phyloP scores from a whole-genome alignment of 2,329 filamentous ascomycete genomes.

The Alternaria consortialis region DNA sequence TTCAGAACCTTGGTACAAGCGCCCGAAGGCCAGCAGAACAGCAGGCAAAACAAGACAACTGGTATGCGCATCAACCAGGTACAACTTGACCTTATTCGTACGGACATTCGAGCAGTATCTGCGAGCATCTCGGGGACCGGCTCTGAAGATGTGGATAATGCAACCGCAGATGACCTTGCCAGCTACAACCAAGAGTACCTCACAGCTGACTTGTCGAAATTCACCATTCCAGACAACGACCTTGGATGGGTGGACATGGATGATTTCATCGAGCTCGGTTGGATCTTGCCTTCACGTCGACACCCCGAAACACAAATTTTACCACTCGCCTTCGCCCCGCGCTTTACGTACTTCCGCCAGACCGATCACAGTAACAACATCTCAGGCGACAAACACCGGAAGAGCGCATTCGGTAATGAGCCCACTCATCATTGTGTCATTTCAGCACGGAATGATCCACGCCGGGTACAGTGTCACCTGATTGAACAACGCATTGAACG shows the following conservation, averaged over 20 bases:
- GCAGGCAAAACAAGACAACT: constrained; percentile 81
- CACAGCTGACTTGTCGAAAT: constrained; percentile 75
- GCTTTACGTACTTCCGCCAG: constrained; percentile 96
- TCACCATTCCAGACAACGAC: constrained; percentile 95
- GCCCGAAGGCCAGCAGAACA: constrained; percentile 61
- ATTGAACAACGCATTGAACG: constrained; percentile 82
- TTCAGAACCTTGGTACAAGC: constrained; percentile 84
- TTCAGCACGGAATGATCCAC: constrained; percentile 76
- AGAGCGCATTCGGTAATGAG: constrained; percentile 91
- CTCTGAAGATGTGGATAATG: constrained; percentile 74
- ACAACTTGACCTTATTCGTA: constrained; percentile 88
- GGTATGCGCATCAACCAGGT: constrained; percentile 96
- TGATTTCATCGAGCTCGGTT: constrained; percentile 97
- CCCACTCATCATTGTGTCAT: constrained; percentile 95
- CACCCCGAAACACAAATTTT: constrained; percentile 95
- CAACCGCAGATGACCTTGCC: constrained; percentile 69
- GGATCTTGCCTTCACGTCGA: constrained; percentile 88
- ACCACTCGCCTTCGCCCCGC: constrained; percentile 89
- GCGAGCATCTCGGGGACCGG: constrained; percentile 86
- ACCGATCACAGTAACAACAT: constrained; percentile 88
- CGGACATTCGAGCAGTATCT: constrained; percentile 91
- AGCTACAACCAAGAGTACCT: constrained; percentile 62
- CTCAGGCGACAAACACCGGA: constrained; percentile 80
- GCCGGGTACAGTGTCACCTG: constrained; percentile 84
- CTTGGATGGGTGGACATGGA: constrained; percentile 99